Percentiles rank a stretch among this genome's conserved stretches.
Conservation (phyloP, 2,329 filamentous ascomycete species). For the Corinectria fuckeliana region DNA sequence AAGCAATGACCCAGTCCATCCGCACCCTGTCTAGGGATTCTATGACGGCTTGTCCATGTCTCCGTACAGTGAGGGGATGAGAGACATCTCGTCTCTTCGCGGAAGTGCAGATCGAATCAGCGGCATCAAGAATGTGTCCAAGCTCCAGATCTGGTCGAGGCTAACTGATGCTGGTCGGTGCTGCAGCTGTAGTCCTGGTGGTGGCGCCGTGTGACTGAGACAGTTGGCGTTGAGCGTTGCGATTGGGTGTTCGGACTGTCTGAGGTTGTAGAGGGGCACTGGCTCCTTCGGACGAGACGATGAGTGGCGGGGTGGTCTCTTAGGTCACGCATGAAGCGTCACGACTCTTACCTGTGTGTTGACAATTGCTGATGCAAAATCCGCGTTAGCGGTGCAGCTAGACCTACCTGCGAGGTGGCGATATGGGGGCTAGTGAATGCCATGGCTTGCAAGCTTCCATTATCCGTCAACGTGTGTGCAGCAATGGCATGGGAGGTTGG, state of each 20-base stretch:
- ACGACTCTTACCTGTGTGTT: neutral
- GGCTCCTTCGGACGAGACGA: neutral
- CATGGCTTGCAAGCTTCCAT: neutral
- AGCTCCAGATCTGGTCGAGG: conserved; percentile 15
- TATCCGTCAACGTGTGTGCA: neutral
- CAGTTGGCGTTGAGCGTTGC: conserved; percentile 16
- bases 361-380: neutral
- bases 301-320: neutral
- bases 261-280: neutral
- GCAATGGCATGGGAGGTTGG: conserved; percentile 7
- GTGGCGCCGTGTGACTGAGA: conserved; percentile 27
- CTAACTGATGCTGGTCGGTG: conserved; percentile 29
- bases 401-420: neutral
- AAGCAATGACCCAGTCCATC: neutral
- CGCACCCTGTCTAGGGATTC: neutral
- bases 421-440: neutral
- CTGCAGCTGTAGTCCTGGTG: conserved; percentile 24
- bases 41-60: neutral
- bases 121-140: conserved; percentile 13
- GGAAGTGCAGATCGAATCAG: conserved; percentile 17
- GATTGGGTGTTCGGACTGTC: conserved; percentile 3
- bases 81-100: conserved; percentile 21
- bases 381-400: neutral
- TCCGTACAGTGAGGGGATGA: conserved; percentile 14
- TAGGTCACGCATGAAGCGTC: neutral